Evolutionary conservation across 306 rosid species (phyloP).

Genomic region (Casuarina equisetifolia): DNA sequence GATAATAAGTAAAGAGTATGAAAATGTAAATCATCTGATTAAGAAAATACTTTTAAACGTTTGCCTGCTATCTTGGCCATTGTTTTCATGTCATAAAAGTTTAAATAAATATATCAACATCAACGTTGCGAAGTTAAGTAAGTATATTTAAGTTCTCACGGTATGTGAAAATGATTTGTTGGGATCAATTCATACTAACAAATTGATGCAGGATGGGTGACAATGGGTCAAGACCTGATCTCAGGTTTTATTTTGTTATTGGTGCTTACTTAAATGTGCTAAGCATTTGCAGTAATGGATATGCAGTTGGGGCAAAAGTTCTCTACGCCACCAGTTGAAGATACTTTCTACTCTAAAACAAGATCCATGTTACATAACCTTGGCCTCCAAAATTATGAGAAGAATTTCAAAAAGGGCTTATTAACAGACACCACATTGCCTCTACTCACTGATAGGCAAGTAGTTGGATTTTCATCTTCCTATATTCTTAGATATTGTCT

Average conservation of each 20-base stretch:
- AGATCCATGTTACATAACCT: slow-evolving; percentile 83
- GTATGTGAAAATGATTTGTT: not conserved
- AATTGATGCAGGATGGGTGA: not conserved
- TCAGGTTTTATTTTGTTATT: not conserved
- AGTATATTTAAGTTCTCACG: not conserved
- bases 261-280: not conserved
- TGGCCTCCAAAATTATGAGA: slow-evolving; percentile 82
- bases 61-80: not conserved
- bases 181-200: not conserved
- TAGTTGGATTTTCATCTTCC: slow-evolving; percentile 22
- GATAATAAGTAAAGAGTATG: not conserved
- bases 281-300: slow-evolving; percentile 1
- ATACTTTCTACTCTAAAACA: slow-evolving; percentile 59
- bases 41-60: not conserved
- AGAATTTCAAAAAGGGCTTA: slow-evolving; percentile 88
- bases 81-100: not conserved
- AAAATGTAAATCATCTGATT: not conserved
- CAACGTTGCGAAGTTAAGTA: not conserved
- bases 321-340: slow-evolving; percentile 74
- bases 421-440: slow-evolving; percentile 80
- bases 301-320: slow-evolving; percentile 81
- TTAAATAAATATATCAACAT: not conserved
- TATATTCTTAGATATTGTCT: not conserved
- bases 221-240: not conserved
- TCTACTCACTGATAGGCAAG: slow-evolving; percentile 90